Conservation (phyloP, 257 asterid species). For the Agastache rugosa region DNA sequence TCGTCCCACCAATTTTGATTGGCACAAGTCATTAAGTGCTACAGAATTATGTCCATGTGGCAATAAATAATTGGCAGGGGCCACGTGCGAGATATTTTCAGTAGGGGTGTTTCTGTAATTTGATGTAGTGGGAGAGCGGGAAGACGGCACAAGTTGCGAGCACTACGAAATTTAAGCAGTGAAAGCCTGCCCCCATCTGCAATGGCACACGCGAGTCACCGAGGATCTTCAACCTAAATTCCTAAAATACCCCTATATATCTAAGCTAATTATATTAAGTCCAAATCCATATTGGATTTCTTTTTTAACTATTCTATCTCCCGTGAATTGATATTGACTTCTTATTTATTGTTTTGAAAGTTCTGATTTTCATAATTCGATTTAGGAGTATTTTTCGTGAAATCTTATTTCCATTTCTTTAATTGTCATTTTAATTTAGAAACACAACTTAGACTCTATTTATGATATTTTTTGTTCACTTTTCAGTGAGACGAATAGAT, state of each 20-base stretch:
- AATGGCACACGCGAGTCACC: conserved; percentile 53
- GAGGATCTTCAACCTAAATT: conserved; percentile 22
- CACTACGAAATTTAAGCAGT: conserved; percentile 41
- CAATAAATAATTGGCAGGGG: conserved; percentile 37
- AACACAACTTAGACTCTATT: too few relatives aligned
- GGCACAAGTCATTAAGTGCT: conserved; percentile 39
- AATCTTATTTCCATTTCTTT: too few relatives aligned
- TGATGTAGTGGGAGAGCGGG: conserved; percentile 41
- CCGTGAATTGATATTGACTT: too few relatives aligned
- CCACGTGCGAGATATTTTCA: conserved; percentile 27
- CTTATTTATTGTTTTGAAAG: too few relatives aligned
- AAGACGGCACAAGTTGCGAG: conserved; percentile 63
- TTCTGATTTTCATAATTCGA: too few relatives aligned
- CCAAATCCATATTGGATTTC: too few relatives aligned
- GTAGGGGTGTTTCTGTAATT: conserved; percentile 38
- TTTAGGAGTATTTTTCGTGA: too few relatives aligned
- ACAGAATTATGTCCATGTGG: conserved; percentile 36
- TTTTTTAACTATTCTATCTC: too few relatives aligned
- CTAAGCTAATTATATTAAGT: neutral
- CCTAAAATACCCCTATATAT: conserved; percentile 47
- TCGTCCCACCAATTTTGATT: neutral
- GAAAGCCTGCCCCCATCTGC: conserved; percentile 64
- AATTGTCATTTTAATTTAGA: too few relatives aligned
- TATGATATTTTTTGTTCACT: too few relatives aligned
- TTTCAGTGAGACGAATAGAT: too few relatives aligned